Conservation (phyloP, 257 asterid species). For the Scutellaria barbata region DNA sequence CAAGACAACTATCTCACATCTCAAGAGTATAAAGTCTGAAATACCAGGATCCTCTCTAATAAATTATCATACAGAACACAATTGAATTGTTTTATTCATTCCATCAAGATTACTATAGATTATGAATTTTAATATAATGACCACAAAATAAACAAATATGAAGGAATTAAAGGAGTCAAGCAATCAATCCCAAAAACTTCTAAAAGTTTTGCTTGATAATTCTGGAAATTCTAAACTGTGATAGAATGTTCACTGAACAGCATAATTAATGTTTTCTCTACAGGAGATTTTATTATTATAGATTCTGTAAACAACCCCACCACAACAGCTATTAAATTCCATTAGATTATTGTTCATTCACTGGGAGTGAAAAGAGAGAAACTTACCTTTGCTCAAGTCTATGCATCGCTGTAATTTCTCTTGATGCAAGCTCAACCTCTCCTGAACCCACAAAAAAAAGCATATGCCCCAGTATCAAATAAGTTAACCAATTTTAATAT, state of each 20-base stretch:
- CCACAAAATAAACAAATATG: slow-evolving; percentile 12
- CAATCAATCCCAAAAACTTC: slow-evolving; percentile 6
- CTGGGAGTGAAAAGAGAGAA: slow-evolving; percentile 27
- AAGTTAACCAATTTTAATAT: too few species aligned
- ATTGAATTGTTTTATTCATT: slow-evolving; percentile 13
- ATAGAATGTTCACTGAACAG: slow-evolving; percentile 25
- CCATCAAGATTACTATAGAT: not conserved
- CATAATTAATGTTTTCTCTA: slow-evolving; percentile 13
- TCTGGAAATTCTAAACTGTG: not conserved
- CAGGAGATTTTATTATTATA: not conserved
- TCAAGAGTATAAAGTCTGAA: slow-evolving; percentile 18
- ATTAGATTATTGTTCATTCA: not conserved
- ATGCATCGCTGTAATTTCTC: slow-evolving; percentile 74
- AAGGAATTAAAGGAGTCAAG: slow-evolving; percentile 7
- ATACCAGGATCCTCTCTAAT: not conserved
- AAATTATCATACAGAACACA: not conserved
- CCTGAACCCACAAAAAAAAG: slow-evolving; percentile 53
- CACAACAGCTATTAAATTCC: not conserved
- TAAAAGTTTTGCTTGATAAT: not conserved
- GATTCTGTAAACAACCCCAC: slow-evolving; percentile 21
- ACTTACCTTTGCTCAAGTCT: slow-evolving; percentile 74
- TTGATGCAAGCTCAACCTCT: slow-evolving; percentile 77
- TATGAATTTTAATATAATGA: slow-evolving; percentile 14
- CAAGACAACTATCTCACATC: not conserved
- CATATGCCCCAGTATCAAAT: not conserved